phyloP scores from a whole-genome alignment of 805 yeast genomes.

The Wickerhamiella brachini region DNA sequence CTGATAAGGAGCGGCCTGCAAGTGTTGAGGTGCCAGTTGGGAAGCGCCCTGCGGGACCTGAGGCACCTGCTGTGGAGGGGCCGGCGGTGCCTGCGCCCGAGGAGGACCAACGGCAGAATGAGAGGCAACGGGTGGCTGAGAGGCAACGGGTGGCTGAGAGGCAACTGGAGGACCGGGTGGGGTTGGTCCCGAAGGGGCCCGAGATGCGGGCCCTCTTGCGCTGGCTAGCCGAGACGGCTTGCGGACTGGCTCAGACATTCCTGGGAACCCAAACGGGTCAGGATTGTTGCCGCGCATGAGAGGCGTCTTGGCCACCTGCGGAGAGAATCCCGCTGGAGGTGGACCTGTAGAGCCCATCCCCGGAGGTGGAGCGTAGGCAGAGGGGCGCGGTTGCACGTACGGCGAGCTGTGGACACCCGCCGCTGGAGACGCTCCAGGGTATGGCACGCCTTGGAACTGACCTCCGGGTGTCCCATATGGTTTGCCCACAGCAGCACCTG shows the following conservation, averaged over 20 bases:
- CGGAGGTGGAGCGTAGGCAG: background rate
- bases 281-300: conserved; percentile 7
- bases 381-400: background rate
- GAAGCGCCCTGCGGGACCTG: background rate
- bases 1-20: background rate
- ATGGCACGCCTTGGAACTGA: background rate
- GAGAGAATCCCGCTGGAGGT: background rate
- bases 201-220: background rate
- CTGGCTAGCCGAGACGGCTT: conserved; percentile 1
- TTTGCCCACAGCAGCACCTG: background rate
- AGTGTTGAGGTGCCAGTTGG: background rate
- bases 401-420: background rate
- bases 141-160: background rate
- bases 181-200: background rate
- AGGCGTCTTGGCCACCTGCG: conserved; percentile 2
- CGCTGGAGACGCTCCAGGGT: background rate
- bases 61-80: conserved; percentile 3
- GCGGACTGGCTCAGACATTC: conserved; percentile 2
- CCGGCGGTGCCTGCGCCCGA: conserved; percentile 3
- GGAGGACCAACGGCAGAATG: conserved; percentile 1
- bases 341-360: background rate
- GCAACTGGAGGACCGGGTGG: background rate
- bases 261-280: conserved; percentile 18
- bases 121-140: background rate
- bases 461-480: background rate